Base-by-base conservation (phyloP, 306 rosid species). In the Argentina anserina region DNA sequence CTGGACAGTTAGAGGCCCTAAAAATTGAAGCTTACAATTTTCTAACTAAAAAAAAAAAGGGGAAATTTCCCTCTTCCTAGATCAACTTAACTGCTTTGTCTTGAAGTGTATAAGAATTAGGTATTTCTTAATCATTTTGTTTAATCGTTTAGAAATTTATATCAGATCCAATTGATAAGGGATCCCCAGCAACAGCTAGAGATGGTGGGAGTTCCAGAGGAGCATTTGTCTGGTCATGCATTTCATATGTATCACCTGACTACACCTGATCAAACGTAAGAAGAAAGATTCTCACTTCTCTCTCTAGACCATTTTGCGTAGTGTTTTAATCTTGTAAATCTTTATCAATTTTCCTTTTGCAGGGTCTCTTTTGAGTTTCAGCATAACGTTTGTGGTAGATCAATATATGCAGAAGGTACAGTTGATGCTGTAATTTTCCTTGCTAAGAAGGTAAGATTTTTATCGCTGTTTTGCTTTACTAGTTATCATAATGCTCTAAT, bases 291-390 rank as follows among this genome's bases (percentile, higher is more conserved):
- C 67, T 75, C 62, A 45, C 23, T 43, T 17, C 71, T 49, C 68
- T 45, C 26, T 60, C 41, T 4, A 36, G 39, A 65, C 40, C 2
- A 28, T 50, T 23, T 26, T 47, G 46, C 67, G 23, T 69, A 31
- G 64, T 53, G 4, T 67, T n/a, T 58, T 55, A 26, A 37, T 66
- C 25, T 40, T 26, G 26, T 69, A n/a, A n/a, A n/a, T 64, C 34
- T 0, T 70, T 12, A n/a, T n/a, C n/a, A n/a, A n/a, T 70, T 75
- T 64, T 52, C 66, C 39, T 53, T 50, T 71, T 73, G 90, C 92
- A 91, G 98, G 63, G 97, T 94, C 75, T 81, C 97, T 65, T 94
- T 94, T 21, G 98, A 94, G 88, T 94, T 91, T 75, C 97, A 93
- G 79, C 98, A 93, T 74, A 93, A 93, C 63, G 98, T 91, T 58